phyloP scores from a whole-genome alignment of 2,329 filamentous ascomycete genomes.

The Epichloe sp. region DNA sequence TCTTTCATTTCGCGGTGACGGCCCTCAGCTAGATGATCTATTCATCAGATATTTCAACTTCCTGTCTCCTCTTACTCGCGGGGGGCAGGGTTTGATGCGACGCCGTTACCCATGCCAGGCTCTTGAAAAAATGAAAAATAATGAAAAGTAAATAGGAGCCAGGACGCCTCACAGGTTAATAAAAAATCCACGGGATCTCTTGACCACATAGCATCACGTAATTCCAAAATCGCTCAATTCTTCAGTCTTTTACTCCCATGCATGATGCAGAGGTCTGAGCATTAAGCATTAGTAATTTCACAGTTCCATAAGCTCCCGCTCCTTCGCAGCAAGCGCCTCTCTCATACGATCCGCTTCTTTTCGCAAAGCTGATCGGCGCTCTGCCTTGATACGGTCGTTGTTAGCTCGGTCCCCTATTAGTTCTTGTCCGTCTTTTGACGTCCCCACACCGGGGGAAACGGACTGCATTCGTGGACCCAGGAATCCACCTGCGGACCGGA shows the following conservation, averaged over 20 bases:
- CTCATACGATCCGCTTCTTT: conserved; percentile 67
- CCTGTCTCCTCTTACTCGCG: too few relatives aligned
- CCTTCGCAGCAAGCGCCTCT: conserved; percentile 57
- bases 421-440: conserved; percentile 6
- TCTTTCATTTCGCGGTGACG: too few relatives aligned
- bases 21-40: too few relatives aligned
- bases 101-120: too few relatives aligned
- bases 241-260: background rate
- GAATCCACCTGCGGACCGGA: conserved; percentile 26
- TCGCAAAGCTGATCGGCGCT: conserved; percentile 52
- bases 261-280: background rate
- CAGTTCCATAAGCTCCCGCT: conserved; percentile 47
- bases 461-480: conserved; percentile 8
- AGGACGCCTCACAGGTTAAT: too few relatives aligned
- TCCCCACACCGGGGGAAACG: conserved; percentile 13
- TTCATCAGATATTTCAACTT: too few relatives aligned
- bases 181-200: too few relatives aligned
- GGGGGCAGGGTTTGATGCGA: too few relatives aligned
- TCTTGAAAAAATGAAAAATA: too few relatives aligned
- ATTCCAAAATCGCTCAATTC: background rate
- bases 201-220: too few relatives aligned
- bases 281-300: conserved; percentile 10
- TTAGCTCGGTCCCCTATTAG: conserved; percentile 22
- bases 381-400: conserved; percentile 40
- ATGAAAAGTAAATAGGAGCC: too few relatives aligned